phyloP scores from a whole-genome alignment of 441 rosid species.

The Breynia disticha region DNA sequence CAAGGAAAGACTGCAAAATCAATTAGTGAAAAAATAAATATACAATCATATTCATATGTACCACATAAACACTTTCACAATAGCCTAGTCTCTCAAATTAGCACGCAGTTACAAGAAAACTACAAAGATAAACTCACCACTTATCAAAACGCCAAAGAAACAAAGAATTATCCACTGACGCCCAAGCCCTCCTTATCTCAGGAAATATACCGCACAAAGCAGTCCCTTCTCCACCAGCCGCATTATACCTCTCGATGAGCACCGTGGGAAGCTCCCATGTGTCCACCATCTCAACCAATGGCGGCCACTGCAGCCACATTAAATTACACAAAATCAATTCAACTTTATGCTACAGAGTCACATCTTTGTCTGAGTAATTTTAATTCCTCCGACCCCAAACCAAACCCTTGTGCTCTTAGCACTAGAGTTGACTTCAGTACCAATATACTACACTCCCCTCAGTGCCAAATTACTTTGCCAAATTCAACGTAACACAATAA shows the following conservation, averaged over 20 bases:
- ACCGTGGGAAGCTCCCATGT: conserved; percentile 82
- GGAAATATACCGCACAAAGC: conserved; percentile 95
- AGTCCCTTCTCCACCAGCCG: conserved; percentile 96
- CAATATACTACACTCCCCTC: no score
- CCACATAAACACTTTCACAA: not conserved
- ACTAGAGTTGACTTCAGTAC: no score
- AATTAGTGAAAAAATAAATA: no score
- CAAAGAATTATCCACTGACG: conserved; percentile 81
- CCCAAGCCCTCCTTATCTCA: conserved; percentile 92
- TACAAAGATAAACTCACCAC: conserved; percentile 39
- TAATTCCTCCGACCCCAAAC: no score
- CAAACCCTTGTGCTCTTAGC: no score
- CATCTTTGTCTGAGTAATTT: no score
- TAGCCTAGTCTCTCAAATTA: not conserved
- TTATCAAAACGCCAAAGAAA: conserved; percentile 97
- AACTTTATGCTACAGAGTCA: no score
- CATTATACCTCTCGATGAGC: conserved; percentile 79
- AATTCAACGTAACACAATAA: no score
- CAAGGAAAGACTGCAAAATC: no score
- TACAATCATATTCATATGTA: no score
- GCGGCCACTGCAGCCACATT: conserved; percentile 70
- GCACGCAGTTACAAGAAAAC: not conserved
- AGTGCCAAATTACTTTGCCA: no score
- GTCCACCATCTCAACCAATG: conserved; percentile 70
- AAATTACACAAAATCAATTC: no score